Percentiles rank a stretch among this genome's conserved stretches.
Evolutionary conservation across 2,329 filamentous ascomycete species (phyloP).

Genomic region (Fusarium penzigii): DNA sequence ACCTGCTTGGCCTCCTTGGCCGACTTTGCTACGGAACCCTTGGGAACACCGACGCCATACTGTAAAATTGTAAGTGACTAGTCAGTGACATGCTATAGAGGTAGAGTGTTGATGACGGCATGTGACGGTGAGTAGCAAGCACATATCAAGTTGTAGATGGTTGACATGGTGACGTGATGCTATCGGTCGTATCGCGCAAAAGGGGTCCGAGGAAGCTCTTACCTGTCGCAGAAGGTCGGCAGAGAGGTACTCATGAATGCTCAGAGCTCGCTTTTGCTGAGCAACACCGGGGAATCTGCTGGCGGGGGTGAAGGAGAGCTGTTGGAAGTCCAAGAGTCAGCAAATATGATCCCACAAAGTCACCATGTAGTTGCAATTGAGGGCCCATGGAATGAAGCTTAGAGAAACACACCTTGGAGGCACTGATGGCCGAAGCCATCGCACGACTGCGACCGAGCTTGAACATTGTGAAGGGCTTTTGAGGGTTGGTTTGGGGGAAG

Average conservation of each 20-base stretch:
- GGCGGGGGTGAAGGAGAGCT: slow-evolving; percentile 42
- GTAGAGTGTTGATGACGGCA: slow-evolving; percentile 3
- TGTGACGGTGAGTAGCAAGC: slow-evolving; percentile 1
- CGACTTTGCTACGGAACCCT: slow-evolving; percentile 81
- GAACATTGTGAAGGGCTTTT: slow-evolving; percentile 64
- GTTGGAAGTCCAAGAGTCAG: slow-evolving; percentile 14
- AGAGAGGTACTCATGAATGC: slow-evolving; percentile 98
- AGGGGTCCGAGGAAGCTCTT: slow-evolving; percentile 30
- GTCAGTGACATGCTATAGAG: slow-evolving; percentile 5
- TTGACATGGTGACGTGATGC: slow-evolving; percentile 11
- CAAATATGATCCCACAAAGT: neutral
- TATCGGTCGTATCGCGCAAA: slow-evolving; percentile 4
- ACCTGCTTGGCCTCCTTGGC: slow-evolving; percentile 88
- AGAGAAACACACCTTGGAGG: slow-evolving; percentile 65
- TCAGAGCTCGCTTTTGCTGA: slow-evolving; percentile 85
- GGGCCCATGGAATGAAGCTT: slow-evolving; percentile 11
- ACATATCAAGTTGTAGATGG: slow-evolving; percentile 3
- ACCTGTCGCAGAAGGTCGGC: slow-evolving; percentile 82
- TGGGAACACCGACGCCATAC: slow-evolving; percentile 94
- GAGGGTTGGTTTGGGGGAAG: slow-evolving; percentile 4
- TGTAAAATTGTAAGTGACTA: slow-evolving; percentile 42
- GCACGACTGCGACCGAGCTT: slow-evolving; percentile 81
- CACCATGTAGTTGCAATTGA: neutral
- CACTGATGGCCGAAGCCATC: slow-evolving; percentile 76
- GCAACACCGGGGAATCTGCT: slow-evolving; percentile 63